Base-by-base conservation (phyloP, 768 basidiomycete genomes). In the Cantharellus anzutake region DNA sequence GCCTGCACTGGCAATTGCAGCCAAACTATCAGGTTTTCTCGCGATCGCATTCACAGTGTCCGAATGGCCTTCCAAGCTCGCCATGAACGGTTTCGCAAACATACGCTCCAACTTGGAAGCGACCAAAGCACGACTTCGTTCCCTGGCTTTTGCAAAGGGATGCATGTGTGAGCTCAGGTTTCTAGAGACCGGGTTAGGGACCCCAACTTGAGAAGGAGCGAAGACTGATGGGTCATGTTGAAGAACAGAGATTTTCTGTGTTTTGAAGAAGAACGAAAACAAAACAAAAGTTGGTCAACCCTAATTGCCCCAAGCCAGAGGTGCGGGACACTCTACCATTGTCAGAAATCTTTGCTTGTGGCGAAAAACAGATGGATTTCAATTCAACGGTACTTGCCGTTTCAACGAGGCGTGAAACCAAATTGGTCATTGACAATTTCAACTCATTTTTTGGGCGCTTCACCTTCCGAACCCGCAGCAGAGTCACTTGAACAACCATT, bases 31-130 rank as follows among this genome's bases (percentile, higher is more conserved):
- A 20, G 82, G 81, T 63, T 81, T 83, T 65, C 79, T 82, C 14
- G 78, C 78, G 61, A 97, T 72, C 20, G 82, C 80, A 71, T 96
- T 93, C n/a, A 97, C 83, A 16, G 91, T 90, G 68, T 97, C 93
- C 42, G 86, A 76, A 69, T 98, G 96, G 2, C 96, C 96, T 62
- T 96, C 93, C 56, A 99, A 69, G 58, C 81, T 78, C 42, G 80
- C 88, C 14, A 99, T 75, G 66, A 98, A 98, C 0, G 96, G 96
- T 66, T 96, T 97, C n/a, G 96, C 83, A 68, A 98, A 97, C 73
- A 99, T 89, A 61, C 88, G 76, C 57, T 97, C 94, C 78, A 99
- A 87, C 73, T 99, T 99, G 11, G 85, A 86, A 2, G 96, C 96
- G 63, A 92, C 94, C 52, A 97, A 69, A 2, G 96, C 96, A 61